A percentile compares a stretch with the other conserved stretches of the same genome.
Evolutionary conservation across 1,139 yeast genomes (phyloP).

Genomic region (Suhomyces maxii): DNA sequence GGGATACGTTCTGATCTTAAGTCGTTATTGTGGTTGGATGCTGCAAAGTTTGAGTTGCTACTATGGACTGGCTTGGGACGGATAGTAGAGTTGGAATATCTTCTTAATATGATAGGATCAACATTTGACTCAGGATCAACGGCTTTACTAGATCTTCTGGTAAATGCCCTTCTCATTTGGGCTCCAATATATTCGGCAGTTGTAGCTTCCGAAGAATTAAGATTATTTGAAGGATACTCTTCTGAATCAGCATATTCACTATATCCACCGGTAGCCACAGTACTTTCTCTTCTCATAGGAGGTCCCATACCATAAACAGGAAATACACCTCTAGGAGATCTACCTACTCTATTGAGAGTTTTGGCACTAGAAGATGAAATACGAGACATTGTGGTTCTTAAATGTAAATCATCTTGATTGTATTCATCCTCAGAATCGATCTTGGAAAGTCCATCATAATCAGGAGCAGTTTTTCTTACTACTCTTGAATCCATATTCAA

Average conservation of each 20-base stretch:
- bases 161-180: conserved; percentile 22
- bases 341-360: conserved; percentile 14
- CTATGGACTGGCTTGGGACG: conserved; percentile 6
- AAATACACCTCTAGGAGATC: conserved; percentile 75
- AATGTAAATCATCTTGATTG: not conserved
- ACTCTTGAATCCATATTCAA: conserved; percentile 75
- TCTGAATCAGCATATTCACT: conserved; percentile 7
- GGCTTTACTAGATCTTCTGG: conserved; percentile 12
- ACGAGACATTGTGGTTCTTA: conserved; percentile 8
- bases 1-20: not conserved
- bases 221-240: conserved; percentile 2
- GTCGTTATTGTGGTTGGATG: not conserved
- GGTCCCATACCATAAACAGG: conserved; percentile 78
- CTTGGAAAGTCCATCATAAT: conserved; percentile 9
- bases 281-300: conserved; percentile 53
- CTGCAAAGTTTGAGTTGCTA: not conserved
- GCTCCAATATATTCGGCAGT: conserved; percentile 36
- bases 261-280: conserved; percentile 49
- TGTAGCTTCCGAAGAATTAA: conserved; percentile 7
- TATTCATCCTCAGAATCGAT: not conserved
- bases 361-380: conserved; percentile 11
- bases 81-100: conserved; percentile 13
- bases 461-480: conserved; percentile 26
- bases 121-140: conserved; percentile 7
- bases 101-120: conserved; percentile 3